phyloP scores from a whole-genome alignment of 257 asterid species.

The Primulina eburnea region DNA sequence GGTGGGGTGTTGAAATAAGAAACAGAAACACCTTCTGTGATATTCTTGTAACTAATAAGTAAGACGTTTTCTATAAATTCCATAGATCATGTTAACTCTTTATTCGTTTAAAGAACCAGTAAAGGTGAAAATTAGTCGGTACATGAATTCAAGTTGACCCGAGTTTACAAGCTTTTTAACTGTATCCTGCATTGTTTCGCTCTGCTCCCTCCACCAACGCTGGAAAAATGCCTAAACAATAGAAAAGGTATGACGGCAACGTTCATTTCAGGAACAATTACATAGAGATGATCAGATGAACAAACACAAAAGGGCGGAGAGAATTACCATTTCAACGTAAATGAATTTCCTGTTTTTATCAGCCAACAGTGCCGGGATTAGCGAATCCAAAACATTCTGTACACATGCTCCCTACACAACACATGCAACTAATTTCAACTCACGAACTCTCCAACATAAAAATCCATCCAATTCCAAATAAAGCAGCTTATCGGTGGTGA shows the following conservation, averaged over 20 bases:
- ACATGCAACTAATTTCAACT: slow-evolving; percentile 17
- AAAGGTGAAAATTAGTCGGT: slow-evolving; percentile 17
- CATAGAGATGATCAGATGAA: slow-evolving; percentile 8
- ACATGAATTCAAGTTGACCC: slow-evolving; percentile 98
- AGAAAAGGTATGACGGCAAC: slow-evolving; percentile 3
- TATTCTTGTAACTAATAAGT: not conserved
- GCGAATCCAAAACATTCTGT: slow-evolving; percentile 87
- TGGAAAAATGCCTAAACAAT: slow-evolving; percentile 80
- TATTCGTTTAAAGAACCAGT: not conserved
- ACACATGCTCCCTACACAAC: slow-evolving; percentile 84
- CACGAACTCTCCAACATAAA: not conserved
- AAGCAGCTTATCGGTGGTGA: not conserved
- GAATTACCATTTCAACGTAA: slow-evolving; percentile 72
- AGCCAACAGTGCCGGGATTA: slow-evolving; percentile 77
- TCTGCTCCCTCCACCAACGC: slow-evolving; percentile 97
- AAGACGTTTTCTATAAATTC: not conserved
- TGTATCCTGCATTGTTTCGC: slow-evolving; percentile 52
- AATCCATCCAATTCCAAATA: not conserved
- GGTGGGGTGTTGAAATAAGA: not conserved
- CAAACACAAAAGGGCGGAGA: not conserved
- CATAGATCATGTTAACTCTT: not conserved
- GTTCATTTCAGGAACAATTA: not conserved
- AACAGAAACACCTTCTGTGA: slow-evolving; percentile 13
- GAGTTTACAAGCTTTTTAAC: slow-evolving; percentile 60
- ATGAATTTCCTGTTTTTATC: slow-evolving; percentile 79